Conservation (phyloP, 129 eudicot species). For the Flaveria brownii region DNA sequence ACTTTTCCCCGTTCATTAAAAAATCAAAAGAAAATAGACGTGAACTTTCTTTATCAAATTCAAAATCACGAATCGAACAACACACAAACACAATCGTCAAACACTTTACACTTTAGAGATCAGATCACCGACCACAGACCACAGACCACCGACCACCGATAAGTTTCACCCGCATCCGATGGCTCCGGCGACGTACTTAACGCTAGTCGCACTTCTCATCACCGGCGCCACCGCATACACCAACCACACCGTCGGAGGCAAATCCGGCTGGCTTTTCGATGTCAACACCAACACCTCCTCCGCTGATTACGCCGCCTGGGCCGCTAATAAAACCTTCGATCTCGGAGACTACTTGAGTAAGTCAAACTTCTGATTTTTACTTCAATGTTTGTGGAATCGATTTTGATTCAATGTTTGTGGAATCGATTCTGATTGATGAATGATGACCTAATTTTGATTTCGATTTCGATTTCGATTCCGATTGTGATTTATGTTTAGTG, state of each 20-base stretch:
- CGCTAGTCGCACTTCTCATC: conserved; percentile 36
- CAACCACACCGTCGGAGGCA: conserved; percentile 82
- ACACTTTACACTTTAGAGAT: conserved; percentile 8
- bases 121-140: conserved; percentile 15
- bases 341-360: conserved; percentile 88
- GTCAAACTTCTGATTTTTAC: conserved; percentile 15
- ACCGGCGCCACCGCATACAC: conserved; percentile 58
- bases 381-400: neutral
- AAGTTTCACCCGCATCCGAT: conserved; percentile 27
- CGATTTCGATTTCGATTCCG: too few species aligned
- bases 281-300: conserved; percentile 45
- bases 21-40: conserved; percentile 2
- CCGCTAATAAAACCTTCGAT: conserved; percentile 59
- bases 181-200: conserved; percentile 38
- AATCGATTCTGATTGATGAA: too few species aligned
- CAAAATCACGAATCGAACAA: conserved; percentile 12
- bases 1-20: conserved; percentile 32
- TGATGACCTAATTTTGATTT: too few species aligned
- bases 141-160: conserved; percentile 27
- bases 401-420: neutral
- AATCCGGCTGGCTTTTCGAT: conserved; percentile 74
- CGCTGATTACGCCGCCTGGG: conserved; percentile 66
- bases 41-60: conserved; percentile 17
- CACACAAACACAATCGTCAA: conserved; percentile 7
- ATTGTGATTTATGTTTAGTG: too few species aligned